Evolutionary conservation across 306 rosid species (phyloP), one percentile per base, ranked within the genome.

Genomic region (Coriaria nepalensis): DNA sequence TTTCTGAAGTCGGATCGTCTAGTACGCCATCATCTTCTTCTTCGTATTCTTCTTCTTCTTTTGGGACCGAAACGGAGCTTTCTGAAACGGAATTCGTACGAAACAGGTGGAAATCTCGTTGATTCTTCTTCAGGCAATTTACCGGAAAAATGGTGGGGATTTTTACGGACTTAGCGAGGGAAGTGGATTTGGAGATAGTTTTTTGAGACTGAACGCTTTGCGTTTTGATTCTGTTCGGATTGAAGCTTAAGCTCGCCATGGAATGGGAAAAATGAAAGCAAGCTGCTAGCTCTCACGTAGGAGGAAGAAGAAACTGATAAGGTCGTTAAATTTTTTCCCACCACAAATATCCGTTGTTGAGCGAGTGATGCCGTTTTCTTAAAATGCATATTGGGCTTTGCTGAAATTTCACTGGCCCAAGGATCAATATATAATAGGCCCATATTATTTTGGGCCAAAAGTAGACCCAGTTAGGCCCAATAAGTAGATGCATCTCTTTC

Each of bases 171-270:
- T 64, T 79, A 6, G 68, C 2, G 4, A 61, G 52, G 9, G 67
- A 39, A 32, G 29, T 4, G 36, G 52, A 53, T 2, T 47, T 75
- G 55, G 77, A 52, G 41, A 56, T 58, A 67, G 65, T 6, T 45
- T 58, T 76, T 44, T 42, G 52, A 9, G 33, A 52, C n/a, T 68
- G 76, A 48, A 79, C 34, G 0, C 68, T 33, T 54, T 76, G 76
- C 64, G 60, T 68, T 79, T 69, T 77, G 63, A 84, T 64, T 71
- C 82, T 65, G 43, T 83, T 44, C 38, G 82, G 54, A 53, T 76
- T 81, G 71, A 88, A 81, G 76, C 72, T 79, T 44, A 90, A 73
- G 67, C 83, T 68, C 52, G 98, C 95, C 98, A 84, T 81, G 73
- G 83, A 47, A 59, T 20, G 47, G 8, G 40, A 39, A 57, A 53